Evolutionary conservation across 305 asterid genomes (phyloP).

Genomic region (Galium porrigens): DNA sequence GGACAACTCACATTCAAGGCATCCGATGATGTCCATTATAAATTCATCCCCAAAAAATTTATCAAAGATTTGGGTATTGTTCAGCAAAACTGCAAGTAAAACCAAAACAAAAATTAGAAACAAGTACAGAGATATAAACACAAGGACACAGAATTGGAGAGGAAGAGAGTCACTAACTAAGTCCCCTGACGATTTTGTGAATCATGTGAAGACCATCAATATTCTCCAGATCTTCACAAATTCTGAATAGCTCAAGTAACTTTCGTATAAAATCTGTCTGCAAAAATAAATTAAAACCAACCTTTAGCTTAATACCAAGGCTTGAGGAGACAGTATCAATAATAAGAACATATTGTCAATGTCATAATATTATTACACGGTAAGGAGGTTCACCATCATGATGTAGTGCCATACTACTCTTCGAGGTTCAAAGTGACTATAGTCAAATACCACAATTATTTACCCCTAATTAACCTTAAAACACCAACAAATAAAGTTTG

Average conservation of each 20-base stretch:
- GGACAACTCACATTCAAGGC: slow-evolving; percentile 70
- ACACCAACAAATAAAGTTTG: not conserved
- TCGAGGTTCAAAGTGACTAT: not conserved
- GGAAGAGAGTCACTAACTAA: slow-evolving; percentile 44
- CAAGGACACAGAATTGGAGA: not conserved
- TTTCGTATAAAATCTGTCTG: slow-evolving; percentile 73
- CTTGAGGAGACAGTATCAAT: not conserved
- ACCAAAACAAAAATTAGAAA: not conserved
- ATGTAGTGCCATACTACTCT: not conserved
- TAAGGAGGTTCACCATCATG: not conserved
- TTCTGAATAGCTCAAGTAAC: slow-evolving; percentile 62
- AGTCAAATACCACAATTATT: not conserved
- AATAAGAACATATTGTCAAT: not conserved
- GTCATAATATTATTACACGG: not conserved
- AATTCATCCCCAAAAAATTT: slow-evolving; percentile 82
- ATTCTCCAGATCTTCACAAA: slow-evolving; percentile 76
- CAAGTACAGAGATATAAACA: not conserved
- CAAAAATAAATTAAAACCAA: slow-evolving; percentile 16
- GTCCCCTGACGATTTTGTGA: slow-evolving; percentile 74
- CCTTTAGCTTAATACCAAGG: not conserved
- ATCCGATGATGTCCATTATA: slow-evolving; percentile 83
- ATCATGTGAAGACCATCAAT: slow-evolving; percentile 68
- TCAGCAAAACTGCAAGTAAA: slow-evolving; percentile 62
- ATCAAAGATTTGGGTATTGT: slow-evolving; percentile 75
- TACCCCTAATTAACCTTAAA: not conserved